Evolutionary conservation across 805 yeast genomes (phyloP).

Genomic region (Suhomyces pyralidae): DNA sequence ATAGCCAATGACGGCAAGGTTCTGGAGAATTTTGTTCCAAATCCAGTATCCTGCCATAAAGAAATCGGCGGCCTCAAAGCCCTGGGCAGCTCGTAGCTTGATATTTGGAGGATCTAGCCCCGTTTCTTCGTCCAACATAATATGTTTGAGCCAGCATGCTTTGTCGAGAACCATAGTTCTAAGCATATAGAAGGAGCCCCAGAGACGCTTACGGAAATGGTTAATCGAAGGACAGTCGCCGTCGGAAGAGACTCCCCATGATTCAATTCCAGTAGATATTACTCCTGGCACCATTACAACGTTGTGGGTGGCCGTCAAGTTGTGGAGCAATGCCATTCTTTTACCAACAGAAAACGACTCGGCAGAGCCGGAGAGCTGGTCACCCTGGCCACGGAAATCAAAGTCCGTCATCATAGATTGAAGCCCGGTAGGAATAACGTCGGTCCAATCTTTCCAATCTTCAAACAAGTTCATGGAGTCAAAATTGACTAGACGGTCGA

Average conservation of each 20-base stretch:
- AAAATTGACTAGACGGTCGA: constrained; percentile 49
- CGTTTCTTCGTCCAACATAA: constrained; percentile 84
- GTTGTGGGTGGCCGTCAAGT: constrained; percentile 61
- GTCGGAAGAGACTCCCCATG: constrained; percentile 75
- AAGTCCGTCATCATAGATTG: constrained; percentile 57
- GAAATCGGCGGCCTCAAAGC: constrained; percentile 95
- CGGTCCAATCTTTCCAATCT: constrained; percentile 39
- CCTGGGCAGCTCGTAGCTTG: constrained; percentile 85
- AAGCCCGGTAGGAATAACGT: constrained; percentile 63
- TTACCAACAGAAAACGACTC: constrained; percentile 90
- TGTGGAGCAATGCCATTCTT: constrained; percentile 48
- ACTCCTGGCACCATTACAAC: constrained; percentile 96
- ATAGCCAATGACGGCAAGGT: constrained; percentile 90
- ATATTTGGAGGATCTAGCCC: constrained; percentile 89
- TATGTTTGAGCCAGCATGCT: constrained; percentile 88
- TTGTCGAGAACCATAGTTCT: constrained; percentile 89
- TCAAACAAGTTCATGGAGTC: constrained; percentile 50
- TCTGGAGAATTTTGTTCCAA: constrained; percentile 95
- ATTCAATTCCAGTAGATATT: constrained; percentile 89
- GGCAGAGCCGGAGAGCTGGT: constrained; percentile 50
- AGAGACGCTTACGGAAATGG: constrained; percentile 85
- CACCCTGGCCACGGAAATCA: constrained; percentile 28
- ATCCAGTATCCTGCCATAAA: constrained; percentile 98
- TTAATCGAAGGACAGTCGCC: constrained; percentile 77
- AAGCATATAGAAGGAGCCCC: constrained; percentile 98